Conservation (phyloP, 2,329 filamentous ascomycete genomes). For the Exutisphaerella laricina region DNA sequence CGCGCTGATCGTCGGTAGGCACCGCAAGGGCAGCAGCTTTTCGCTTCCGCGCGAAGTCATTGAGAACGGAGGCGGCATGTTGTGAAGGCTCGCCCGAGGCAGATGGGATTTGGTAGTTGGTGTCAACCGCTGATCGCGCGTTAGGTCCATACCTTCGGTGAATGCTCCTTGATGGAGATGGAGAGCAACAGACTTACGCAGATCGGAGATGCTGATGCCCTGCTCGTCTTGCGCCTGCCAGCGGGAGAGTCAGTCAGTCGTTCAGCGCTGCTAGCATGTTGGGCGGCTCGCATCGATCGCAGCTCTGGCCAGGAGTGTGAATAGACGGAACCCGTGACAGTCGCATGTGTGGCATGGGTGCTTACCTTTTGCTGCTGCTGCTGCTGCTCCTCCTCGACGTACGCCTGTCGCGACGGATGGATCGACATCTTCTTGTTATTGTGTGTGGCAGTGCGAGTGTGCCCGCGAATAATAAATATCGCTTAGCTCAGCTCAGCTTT, state of each 20-base stretch:
- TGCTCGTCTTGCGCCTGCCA: constrained; percentile 43
- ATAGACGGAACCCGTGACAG: too few relatives aligned
- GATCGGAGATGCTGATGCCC: constrained; percentile 57
- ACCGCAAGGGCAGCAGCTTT: constrained; percentile 84
- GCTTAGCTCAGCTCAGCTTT: too few relatives aligned
- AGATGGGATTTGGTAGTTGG: constrained; percentile 74
- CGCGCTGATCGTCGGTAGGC: constrained; percentile 85
- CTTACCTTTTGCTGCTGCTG: constrained; percentile 63
- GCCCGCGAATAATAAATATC: background rate
- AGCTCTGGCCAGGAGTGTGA: constrained; percentile 29
- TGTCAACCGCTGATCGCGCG: constrained; percentile 56
- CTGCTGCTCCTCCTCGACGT: constrained; percentile 73
- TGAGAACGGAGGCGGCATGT: constrained; percentile 76
- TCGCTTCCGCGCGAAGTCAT: constrained; percentile 86
- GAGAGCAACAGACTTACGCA: constrained; percentile 62
- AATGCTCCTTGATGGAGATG: too few relatives aligned
- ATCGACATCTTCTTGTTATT: constrained; percentile 16
- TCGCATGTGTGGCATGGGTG: constrained; percentile 15
- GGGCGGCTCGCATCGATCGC: constrained; percentile 9
- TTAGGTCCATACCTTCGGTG: constrained; percentile 2
- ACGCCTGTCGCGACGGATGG: constrained; percentile 85
- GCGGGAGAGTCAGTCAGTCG: constrained; percentile 24
- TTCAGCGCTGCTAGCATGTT: too few relatives aligned
- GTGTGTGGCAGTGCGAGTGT: background rate
- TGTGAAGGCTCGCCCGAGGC: constrained; percentile 65